These are phyloP conservation scores for Noccaea caerulescens DNA, from an alignment of 345 rosid species.

Conservation along the genomic window DNA sequence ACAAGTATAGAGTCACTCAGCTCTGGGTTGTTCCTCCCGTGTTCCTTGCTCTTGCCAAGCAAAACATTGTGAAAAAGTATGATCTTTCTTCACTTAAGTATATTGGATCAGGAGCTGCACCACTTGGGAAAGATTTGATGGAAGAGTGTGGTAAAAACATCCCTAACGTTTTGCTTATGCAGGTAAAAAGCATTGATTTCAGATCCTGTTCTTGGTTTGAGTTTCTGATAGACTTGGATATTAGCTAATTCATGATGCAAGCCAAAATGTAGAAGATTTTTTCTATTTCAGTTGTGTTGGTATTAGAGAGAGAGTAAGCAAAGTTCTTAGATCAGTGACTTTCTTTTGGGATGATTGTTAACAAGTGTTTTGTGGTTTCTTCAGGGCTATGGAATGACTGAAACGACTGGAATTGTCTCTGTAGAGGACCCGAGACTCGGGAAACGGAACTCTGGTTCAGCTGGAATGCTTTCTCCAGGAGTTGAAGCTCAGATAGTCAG, in stretches of 20 bases:
- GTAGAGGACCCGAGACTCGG: constrained; percentile 58
- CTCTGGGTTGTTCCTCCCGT: constrained; percentile 92
- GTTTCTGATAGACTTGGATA: background rate
- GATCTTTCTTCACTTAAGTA: constrained; percentile 71
- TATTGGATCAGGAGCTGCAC: constrained; percentile 88
- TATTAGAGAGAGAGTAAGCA: background rate
- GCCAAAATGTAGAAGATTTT: background rate
- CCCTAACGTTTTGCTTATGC: constrained; percentile 57
- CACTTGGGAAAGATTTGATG: constrained; percentile 89
- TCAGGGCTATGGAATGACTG: constrained; percentile 96
- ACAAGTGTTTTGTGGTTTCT: constrained; percentile 30
- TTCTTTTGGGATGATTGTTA: background rate
- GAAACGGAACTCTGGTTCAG: constrained; percentile 61
- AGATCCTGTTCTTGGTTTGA: constrained; percentile 18
- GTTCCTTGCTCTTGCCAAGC: constrained; percentile 81
- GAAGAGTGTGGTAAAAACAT: constrained; percentile 67
- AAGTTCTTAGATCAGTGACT: background rate
- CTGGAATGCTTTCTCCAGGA: constrained; percentile 72
- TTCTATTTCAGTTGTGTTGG: background rate
- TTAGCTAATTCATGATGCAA: background rate
- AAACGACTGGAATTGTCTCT: constrained; percentile 70
- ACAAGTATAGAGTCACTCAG: constrained; percentile 67
- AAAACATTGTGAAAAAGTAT: constrained; percentile 55
- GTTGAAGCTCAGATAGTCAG: constrained; percentile 75
- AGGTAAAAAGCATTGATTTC: constrained; percentile 51